Base-by-base conservation (phyloP, 768 basidiomycete genomes). In the Kwoniella pini region DNA sequence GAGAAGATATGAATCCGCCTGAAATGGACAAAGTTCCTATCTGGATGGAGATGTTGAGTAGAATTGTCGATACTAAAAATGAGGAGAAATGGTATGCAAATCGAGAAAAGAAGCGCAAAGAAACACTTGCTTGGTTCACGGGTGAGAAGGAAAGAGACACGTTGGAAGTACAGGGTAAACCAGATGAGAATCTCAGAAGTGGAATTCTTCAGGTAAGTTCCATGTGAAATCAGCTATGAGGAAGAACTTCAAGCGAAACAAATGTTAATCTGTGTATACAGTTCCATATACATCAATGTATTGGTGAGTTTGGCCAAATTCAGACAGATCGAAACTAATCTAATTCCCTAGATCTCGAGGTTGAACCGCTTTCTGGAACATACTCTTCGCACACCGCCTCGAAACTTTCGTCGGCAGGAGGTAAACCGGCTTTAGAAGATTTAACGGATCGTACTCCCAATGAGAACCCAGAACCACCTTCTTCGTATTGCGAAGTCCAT, bases 281-380 rank as follows among this genome's bases (percentile, higher is more conserved):
- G 61, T 78, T 78, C 46, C 71, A 74, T 33, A 72, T 78, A 21
- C 73, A 74, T 64, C 77, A 78, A 42, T 70, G 70, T 50, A 63
- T 45, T 22, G 72, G 72, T 74, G 26, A 62, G 71, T 70, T 30
- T 2, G 15, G 1, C 0, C 4, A 12, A 26, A 26, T 10, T 6
- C 12, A 28, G 24, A 21, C 26, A 11, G 45, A 44, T 1, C 2
- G 2, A 28, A n/a, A 39, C 19, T 28, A 21, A 44, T 43, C 3
- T 17, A 33, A 27, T 28, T 33, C 0, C n/a, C 4, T 39, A 68
- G 74, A 75, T 50, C 68, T 75, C 30, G 74, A 75, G 43, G 49
- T 69, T 0, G 74, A 75, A 36, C 62, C 67, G 1, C 30, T 65
- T 4, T 62, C 60, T 26, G 74, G 74, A 2, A 72, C 74, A 2